Conservation (phyloP, 306 rosid genomes). For the Spatholobus suberectus region DNA sequence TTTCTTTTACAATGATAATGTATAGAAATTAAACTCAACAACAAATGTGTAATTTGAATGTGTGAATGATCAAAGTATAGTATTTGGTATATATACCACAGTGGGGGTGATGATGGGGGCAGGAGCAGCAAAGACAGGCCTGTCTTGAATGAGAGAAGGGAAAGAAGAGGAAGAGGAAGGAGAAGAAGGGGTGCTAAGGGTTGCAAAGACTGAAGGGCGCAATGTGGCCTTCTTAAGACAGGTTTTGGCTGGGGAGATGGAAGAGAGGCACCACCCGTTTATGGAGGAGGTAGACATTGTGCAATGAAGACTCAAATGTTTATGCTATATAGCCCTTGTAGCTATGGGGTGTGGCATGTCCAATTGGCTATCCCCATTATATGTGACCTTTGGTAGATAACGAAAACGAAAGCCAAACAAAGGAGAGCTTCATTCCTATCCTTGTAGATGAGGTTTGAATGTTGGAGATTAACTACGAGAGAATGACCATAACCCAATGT, state of each 20-base stretch:
- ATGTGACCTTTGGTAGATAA: slow-evolving; percentile 53
- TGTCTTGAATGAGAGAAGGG: slow-evolving; percentile 84
- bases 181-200: slow-evolving; percentile 57
- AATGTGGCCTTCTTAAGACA: slow-evolving; percentile 55
- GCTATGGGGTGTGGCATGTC: background rate
- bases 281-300: slow-evolving; percentile 84
- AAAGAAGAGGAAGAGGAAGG: slow-evolving; percentile 47
- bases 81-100: slow-evolving; percentile 55
- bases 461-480: slow-evolving; percentile 57
- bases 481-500: slow-evolving; percentile 48
- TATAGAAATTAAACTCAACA: background rate
- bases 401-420: slow-evolving; percentile 70
- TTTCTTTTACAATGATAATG: no score
- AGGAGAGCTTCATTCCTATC: slow-evolving; percentile 79
- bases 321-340: slow-evolving; percentile 42
- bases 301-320: slow-evolving; percentile 25
- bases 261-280: slow-evolving; percentile 62
- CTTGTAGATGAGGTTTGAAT: slow-evolving; percentile 76
- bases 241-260: slow-evolving; percentile 50
- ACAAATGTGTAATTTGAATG: background rate
- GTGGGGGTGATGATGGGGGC: slow-evolving; percentile 71
- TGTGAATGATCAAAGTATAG: background rate
- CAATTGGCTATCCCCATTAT: slow-evolving; percentile 42
- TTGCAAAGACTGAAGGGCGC: slow-evolving; percentile 57
- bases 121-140: slow-evolving; percentile 81